Evolutionary conservation across 2,329 filamentous ascomycete genomes (phyloP).

Genomic region (Cadophora malorum): DNA sequence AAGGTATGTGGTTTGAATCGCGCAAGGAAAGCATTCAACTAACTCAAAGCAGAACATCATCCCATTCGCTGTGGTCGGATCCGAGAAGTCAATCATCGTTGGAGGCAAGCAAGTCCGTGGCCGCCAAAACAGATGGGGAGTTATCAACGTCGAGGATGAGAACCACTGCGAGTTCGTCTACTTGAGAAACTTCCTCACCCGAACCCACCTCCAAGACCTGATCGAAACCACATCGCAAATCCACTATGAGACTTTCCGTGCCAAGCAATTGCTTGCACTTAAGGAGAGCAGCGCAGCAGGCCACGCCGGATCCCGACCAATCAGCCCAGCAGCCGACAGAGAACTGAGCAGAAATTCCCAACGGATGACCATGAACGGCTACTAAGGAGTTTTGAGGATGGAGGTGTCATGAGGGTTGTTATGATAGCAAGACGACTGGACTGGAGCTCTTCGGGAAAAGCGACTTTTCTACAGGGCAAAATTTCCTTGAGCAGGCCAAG

Average conservation of each 20-base stretch:
- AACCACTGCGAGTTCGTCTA: constrained; percentile 99
- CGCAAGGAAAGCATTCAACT: constrained; percentile 38
- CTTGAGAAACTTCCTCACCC: constrained; percentile 96
- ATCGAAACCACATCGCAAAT: constrained; percentile 99
- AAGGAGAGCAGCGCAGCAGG: constrained; percentile 93
- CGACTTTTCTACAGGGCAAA: constrained; percentile 33
- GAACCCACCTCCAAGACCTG: constrained; percentile 96
- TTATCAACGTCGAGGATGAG: constrained; percentile 99
- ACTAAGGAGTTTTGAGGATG: constrained; percentile 60
- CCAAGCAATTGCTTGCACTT: constrained; percentile 95
- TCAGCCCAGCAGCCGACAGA: constrained; percentile 92
- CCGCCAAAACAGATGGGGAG: constrained; percentile 98
- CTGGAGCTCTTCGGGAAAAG: constrained; percentile 43
- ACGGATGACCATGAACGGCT: constrained; percentile 98
- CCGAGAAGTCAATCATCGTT: constrained; percentile 97
- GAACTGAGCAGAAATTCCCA: constrained; percentile 97
- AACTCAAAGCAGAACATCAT: constrained; percentile 75
- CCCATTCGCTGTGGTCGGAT: constrained; percentile 96
- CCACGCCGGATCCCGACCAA: constrained; percentile 82
- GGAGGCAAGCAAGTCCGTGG: constrained; percentile 97
- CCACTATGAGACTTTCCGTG: constrained; percentile 99
- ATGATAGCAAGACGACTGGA: constrained; percentile 40
- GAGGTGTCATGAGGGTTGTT: constrained; percentile 34
- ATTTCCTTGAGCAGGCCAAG: constrained; percentile 44
- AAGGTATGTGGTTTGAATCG: constrained; percentile 68